These are phyloP conservation scores for Diaporthe vexans DNA, from an alignment of 2,329 filamentous ascomycete genomes.

Conservation along the genomic window DNA sequence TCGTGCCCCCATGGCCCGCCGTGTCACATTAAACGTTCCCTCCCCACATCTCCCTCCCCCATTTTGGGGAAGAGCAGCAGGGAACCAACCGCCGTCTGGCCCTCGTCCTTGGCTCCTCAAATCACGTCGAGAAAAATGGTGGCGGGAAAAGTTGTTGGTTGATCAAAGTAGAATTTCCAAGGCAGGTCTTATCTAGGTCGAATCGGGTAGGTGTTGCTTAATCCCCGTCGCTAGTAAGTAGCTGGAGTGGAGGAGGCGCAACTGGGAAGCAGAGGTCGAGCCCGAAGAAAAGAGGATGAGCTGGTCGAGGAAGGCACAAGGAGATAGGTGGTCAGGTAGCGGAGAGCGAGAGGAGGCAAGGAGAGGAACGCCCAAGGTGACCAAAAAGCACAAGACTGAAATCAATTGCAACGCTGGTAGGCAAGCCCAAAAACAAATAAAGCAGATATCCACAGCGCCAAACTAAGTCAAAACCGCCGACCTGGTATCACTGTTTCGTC, in stretches of 20 bases:
- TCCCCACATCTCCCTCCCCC: not conserved
- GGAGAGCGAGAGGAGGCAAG: slow-evolving; percentile 8
- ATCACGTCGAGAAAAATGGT: slow-evolving; percentile 8
- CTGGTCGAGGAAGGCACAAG: not conserved
- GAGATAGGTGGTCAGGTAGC: slow-evolving; percentile 8
- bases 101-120: not conserved
- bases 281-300: not conserved
- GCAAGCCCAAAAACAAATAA: slow-evolving; percentile 6
- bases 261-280: not conserved
- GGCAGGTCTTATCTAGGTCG: slow-evolving; percentile 30
- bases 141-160: not conserved
- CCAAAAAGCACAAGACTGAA: not conserved
- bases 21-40: not conserved
- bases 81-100: not conserved
- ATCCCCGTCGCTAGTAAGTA: slow-evolving; percentile 9
- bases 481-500: slow-evolving; percentile 41
- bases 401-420: slow-evolving; percentile 29
- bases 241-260: not conserved
- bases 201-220: slow-evolving; percentile 23
- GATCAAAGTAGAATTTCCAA: slow-evolving; percentile 16
- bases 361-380: not conserved
- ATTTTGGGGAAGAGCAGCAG: not conserved
- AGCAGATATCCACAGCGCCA: slow-evolving; percentile 35
- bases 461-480: slow-evolving; percentile 39
- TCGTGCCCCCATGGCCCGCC: not conserved